Evolutionary conservation across 108 stramenopile genomes (phyloP).

Genomic region (Craspedostauros australis): DNA sequence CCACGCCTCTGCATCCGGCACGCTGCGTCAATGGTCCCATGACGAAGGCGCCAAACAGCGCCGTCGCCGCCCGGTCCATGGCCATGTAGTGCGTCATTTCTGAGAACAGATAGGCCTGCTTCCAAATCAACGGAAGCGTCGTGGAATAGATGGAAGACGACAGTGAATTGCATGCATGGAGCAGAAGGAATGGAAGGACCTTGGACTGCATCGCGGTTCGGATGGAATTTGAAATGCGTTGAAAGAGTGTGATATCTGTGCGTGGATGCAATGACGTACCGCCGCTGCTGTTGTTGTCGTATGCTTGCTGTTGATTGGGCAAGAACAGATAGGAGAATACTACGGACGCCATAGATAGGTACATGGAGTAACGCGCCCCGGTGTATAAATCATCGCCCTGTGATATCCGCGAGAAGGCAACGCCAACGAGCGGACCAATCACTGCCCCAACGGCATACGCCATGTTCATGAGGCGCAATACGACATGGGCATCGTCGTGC

Average conservation of each 20-base stretch:
- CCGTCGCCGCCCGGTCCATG: constrained; percentile 55
- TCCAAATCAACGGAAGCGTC: too few species aligned
- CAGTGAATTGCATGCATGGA: too few species aligned
- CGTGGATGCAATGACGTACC: constrained; percentile 20
- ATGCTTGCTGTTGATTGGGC: constrained; percentile 9
- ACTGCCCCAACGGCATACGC: constrained; percentile 73
- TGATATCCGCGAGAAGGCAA: constrained; percentile 51
- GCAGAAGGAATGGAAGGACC: too few species aligned
- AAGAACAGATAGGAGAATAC: constrained; percentile 43
- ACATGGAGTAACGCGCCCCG: constrained; percentile 67
- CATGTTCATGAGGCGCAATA: constrained; percentile 76
- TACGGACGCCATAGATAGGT: constrained; percentile 57
- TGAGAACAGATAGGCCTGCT: too few species aligned
- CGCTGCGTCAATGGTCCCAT: constrained; percentile 42
- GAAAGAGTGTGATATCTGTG: constrained; percentile 19
- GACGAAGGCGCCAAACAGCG: constrained; percentile 53
- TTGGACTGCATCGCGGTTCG: too few species aligned
- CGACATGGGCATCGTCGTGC: constrained; percentile 34
- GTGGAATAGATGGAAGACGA: too few species aligned
- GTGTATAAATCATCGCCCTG: constrained; percentile 47
- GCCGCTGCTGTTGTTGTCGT: neutral
- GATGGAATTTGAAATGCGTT: too few species aligned
- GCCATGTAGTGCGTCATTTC: constrained; percentile 57
- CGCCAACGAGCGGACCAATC: constrained; percentile 69
- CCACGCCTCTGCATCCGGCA: constrained; percentile 37